A percentile compares a stretch with the other conserved stretches of the same genome.
phyloP scores from a whole-genome alignment of 768 basidiomycete genomes.

The Trametes sanguinea region DNA sequence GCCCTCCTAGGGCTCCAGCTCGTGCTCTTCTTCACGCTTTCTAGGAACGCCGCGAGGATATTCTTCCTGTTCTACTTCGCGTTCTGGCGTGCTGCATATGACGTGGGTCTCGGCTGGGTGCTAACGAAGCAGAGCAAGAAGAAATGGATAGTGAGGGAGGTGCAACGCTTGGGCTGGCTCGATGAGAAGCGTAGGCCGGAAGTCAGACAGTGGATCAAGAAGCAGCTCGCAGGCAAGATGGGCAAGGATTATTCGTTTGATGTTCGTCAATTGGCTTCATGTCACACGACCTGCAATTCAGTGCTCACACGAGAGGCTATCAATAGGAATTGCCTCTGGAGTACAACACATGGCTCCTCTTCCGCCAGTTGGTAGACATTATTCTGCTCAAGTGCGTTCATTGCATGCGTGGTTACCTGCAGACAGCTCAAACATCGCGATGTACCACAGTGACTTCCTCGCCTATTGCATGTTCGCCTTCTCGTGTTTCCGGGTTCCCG shows the following conservation, averaged over 20 bases:
- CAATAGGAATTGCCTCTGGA: constrained; percentile 82
- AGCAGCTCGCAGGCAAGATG: constrained; percentile 90
- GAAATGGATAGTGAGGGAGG: constrained; percentile 86
- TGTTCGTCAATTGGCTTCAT: constrained; percentile 45
- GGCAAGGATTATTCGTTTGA: constrained; percentile 93
- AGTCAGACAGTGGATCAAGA: constrained; percentile 80
- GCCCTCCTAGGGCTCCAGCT: constrained; percentile 76
- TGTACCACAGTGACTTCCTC: constrained; percentile 74
- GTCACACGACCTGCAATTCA: constrained; percentile 15
- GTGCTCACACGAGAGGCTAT: constrained; percentile 6
- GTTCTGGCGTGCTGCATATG: constrained; percentile 91
- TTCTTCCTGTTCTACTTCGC: constrained; percentile 92
- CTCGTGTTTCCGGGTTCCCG: constrained; percentile 86
- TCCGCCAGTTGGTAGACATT: constrained; percentile 93
- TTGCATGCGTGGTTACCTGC: neutral
- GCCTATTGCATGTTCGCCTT: constrained; percentile 96
- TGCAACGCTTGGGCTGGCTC: constrained; percentile 86
- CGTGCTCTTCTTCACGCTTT: constrained; percentile 66
- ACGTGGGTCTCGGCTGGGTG: constrained; percentile 91
- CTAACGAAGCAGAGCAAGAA: constrained; percentile 94
- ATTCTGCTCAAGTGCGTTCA: constrained; percentile 87
- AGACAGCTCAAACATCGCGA: neutral
- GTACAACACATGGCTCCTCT: constrained; percentile 96
- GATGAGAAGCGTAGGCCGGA: constrained; percentile 65
- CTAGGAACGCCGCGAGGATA: constrained; percentile 50